A percentile compares a stretch with the other conserved stretches of the same genome.
Evolutionary conservation across 2,329 filamentous ascomycete genomes (phyloP).

Genomic region (Grosmannia clavigera): DNA sequence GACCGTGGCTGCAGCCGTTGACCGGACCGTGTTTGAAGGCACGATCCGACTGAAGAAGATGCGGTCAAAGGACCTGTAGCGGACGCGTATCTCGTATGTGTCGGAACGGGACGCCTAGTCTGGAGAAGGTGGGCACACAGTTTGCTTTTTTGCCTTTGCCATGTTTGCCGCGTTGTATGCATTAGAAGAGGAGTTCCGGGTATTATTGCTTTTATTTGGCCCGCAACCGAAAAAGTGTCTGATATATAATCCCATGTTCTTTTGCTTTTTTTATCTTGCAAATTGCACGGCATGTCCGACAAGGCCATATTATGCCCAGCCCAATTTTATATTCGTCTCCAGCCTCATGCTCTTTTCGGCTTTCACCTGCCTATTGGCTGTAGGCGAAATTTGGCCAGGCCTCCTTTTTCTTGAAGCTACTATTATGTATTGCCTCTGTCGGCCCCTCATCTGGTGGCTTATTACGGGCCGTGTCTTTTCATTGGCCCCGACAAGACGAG

Average conservation of each 20-base stretch:
- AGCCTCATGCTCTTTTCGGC: background rate
- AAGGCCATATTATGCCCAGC: too few relatives aligned
- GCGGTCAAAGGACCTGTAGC: conserved; percentile 48
- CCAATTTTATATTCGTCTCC: too few relatives aligned
- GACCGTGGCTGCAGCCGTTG: conserved; percentile 87
- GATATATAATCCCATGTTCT: background rate
- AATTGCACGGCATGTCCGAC: background rate
- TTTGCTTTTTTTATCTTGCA: background rate
- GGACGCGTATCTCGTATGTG: background rate
- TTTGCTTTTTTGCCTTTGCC: background rate
- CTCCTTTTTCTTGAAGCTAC: background rate
- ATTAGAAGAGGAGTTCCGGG: conserved; percentile 2
- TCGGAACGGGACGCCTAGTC: background rate
- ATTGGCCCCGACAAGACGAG: too few relatives aligned
- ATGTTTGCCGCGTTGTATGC: background rate
- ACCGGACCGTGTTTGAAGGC: conserved; percentile 86
- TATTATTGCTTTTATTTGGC: conserved; percentile 4
- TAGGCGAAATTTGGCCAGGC: background rate
- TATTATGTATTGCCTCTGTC: background rate
- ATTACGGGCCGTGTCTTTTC: background rate
- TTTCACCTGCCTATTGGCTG: background rate
- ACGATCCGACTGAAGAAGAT: conserved; percentile 76
- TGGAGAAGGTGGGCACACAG: background rate
- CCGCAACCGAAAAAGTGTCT: background rate
- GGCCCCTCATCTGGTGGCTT: background rate